Evolutionary conservation across 164 flowering plant species (phyloP).

Genomic region (Brasenia schreberi): DNA sequence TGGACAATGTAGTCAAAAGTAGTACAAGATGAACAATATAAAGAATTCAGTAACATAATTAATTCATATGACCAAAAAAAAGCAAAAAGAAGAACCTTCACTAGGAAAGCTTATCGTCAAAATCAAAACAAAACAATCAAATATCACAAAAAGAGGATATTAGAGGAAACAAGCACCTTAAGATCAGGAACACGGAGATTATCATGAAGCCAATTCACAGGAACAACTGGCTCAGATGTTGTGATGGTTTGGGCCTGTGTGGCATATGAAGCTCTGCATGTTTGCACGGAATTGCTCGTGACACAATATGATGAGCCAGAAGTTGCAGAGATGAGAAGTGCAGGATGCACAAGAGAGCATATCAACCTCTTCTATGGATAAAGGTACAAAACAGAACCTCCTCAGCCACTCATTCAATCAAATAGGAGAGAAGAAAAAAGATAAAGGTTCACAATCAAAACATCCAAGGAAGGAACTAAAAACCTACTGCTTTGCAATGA

Average conservation of each 20-base stretch:
- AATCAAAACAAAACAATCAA: too few species aligned
- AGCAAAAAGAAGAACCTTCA: too few species aligned
- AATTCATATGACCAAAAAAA: too few species aligned
- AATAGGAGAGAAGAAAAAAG: not conserved
- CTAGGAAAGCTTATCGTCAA: too few species aligned
- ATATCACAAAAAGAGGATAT: not conserved
- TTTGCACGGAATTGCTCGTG: conserved; percentile 30
- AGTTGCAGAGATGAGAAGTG: conserved; percentile 10
- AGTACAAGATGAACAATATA: too few species aligned
- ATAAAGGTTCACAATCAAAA: not conserved
- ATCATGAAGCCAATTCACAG: conserved; percentile 89
- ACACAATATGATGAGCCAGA: conserved; percentile 12
- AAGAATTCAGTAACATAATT: too few species aligned
- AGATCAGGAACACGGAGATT: conserved; percentile 68
- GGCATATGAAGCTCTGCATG: conserved; percentile 27
- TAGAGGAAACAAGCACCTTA: conserved; percentile 41
- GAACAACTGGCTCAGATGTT: conserved; percentile 76
- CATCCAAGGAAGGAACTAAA: too few species aligned
- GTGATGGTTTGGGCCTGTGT: conserved; percentile 27
- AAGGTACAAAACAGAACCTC: not conserved
- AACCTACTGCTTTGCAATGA: too few species aligned
- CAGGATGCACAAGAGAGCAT: conserved; percentile 10
- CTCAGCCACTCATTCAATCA: not conserved
- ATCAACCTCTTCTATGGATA: conserved; percentile 41
- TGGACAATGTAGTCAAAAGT: too few species aligned